These are phyloP conservation scores for Nicotiana noctiflora DNA, from an alignment of 257 asterid genomes.

Conservation along the genomic window DNA sequence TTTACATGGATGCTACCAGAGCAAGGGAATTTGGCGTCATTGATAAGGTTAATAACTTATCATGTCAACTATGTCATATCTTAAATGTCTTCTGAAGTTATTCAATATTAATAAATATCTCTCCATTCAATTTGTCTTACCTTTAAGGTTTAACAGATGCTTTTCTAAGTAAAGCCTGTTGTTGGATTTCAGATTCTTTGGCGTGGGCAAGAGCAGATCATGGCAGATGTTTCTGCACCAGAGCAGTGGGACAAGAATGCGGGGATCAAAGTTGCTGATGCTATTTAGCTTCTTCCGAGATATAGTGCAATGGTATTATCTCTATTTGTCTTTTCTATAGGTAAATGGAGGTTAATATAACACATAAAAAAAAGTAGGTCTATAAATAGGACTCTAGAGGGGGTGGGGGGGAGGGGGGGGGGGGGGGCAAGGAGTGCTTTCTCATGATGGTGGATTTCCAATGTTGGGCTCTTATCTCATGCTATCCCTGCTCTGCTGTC, in stretches of 20 bases:
- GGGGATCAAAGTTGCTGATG: constrained; percentile 55
- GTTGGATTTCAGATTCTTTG: constrained; percentile 61
- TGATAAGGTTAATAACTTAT: constrained; percentile 54
- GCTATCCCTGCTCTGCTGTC: not conserved
- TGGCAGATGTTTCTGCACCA: constrained; percentile 60
- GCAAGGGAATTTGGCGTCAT: constrained; percentile 87
- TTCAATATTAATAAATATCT: not conserved
- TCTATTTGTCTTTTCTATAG: not conserved
- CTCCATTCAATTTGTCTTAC: too few species aligned
- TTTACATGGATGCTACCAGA: constrained; percentile 60
- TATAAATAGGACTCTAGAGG: not conserved
- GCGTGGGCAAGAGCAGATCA: constrained; percentile 72
- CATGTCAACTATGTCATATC: not conserved
- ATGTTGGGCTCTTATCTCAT: not conserved
- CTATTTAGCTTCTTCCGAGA: constrained; percentile 30
- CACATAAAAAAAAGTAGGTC: not conserved
- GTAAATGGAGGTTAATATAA: not conserved
- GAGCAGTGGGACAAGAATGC: constrained; percentile 78
- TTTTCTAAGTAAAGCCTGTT: constrained; percentile 12
- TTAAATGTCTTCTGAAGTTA: not conserved
- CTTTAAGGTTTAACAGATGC: not conserved
- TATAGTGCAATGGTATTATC: constrained; percentile 26
- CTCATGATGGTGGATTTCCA: not conserved
- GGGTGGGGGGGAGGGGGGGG: too few species aligned
- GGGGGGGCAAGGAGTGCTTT: not conserved